phyloP scores from a whole-genome alignment of 192 early-diverging fungal species.

The Oehlia diaphana region DNA sequence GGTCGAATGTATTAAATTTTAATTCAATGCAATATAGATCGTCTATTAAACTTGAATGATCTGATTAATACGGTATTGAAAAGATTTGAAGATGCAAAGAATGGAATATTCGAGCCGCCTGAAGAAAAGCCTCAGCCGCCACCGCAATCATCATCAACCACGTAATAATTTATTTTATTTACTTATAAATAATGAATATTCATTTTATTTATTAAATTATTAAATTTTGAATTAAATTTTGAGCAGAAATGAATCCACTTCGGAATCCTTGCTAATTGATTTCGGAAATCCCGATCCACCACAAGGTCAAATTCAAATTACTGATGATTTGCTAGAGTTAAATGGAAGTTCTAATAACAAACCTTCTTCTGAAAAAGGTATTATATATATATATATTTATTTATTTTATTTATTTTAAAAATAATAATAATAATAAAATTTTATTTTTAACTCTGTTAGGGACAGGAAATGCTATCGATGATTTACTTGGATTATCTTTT shows the following conservation, averaged over 20 bases:
- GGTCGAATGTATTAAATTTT: too few species aligned
- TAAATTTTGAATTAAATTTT: neutral
- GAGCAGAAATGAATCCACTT: neutral
- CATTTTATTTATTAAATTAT: neutral
- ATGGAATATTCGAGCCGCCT: slow-evolving; percentile 38
- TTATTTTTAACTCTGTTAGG: neutral
- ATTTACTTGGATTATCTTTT: slow-evolving; percentile 20
- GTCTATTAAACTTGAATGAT: slow-evolving; percentile 70
- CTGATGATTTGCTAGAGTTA: neutral
- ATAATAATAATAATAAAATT: too few species aligned
- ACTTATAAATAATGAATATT: neutral
- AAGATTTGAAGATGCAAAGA: slow-evolving; percentile 63
- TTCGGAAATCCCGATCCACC: slow-evolving; percentile 1
- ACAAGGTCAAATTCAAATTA: neutral
- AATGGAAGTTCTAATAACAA: neutral
- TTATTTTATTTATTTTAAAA: too few species aligned
- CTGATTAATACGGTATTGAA: slow-evolving; percentile 76
- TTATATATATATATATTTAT: neutral
- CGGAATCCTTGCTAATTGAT: slow-evolving; percentile 8
- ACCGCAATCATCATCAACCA: neutral
- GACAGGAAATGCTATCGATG: slow-evolving; percentile 9
- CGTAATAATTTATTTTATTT: neutral
- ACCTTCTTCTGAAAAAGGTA: neutral
- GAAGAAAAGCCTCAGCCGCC: neutral
- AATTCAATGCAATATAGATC: slow-evolving; percentile 39